Evolutionary conservation across 1,139 yeast genomes (phyloP), one percentile per base, ranked within the genome.

Genomic region (Petasospora rhodanensis): DNA sequence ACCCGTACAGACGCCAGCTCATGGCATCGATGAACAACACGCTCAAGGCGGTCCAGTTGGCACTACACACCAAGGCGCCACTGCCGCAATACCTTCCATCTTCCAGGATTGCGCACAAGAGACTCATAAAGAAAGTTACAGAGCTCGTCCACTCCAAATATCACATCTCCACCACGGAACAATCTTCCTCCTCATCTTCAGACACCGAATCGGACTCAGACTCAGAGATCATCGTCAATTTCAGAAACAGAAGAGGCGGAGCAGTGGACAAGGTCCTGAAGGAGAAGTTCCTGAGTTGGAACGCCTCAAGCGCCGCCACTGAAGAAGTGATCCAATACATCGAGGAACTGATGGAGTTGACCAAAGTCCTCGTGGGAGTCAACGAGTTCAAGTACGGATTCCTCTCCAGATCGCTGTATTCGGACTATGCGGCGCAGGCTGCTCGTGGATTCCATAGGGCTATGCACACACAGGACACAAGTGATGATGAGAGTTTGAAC

Each of bases 51-150:
- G 54, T 68, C 9, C 67, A 66, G 41, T 62, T 61, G 24, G 70
- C 75, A 0, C 42, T 69, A 14, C 35, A 50, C 5, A 66, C 59
- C 25, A 69, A 69, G 42, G 49, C 61, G 2, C 74, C 74, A 2
- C 40, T 70, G 23, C 76, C 76, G 1, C 74, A 70, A 41, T 69
- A 56, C 45, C 37, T 70, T 23, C 75, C 76, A 2, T 67, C 73
- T 45, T 61, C 73, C 1, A 56, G 70, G 44, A 59, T 68, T 24
- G 64, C 75, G 1, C 75, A 70, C 31, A 47, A 66, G 34, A 58
- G 74, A 34, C 45, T 70, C 12, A 58, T 70, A 5, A 62, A 63
- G 36, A 58, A 64, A 35, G 71, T 69, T 1, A 52, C 67, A 20
- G 62, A 62, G 33, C 52, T 56, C 1, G 38, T 59, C 19, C 44